These are phyloP conservation scores for Juglanconis sp. DNA, from an alignment of 2,329 filamentous ascomycete species.

Conservation along the genomic window DNA sequence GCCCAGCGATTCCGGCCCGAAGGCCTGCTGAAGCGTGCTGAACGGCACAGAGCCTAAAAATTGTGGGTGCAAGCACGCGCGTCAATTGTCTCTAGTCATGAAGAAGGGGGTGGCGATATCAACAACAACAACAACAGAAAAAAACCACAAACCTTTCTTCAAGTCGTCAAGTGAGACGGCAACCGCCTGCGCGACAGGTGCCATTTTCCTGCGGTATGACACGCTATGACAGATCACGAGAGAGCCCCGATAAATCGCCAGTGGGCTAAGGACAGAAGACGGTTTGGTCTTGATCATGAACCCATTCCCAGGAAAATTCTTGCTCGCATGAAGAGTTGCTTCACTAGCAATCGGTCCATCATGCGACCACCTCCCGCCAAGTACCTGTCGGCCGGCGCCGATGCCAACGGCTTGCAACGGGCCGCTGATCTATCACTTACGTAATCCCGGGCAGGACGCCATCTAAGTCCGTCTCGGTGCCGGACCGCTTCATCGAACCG, in stretches of 20 bases:
- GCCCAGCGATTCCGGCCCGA: slow-evolving; percentile 85
- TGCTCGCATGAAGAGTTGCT: no score
- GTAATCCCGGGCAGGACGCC: no score
- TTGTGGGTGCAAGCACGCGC: slow-evolving; percentile 8
- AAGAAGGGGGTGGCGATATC: neutral
- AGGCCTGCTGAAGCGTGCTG: slow-evolving; percentile 70
- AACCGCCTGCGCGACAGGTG: slow-evolving; percentile 50
- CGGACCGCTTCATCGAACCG: neutral
- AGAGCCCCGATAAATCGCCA: neutral
- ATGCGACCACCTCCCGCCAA: no score
- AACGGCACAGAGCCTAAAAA: slow-evolving; percentile 62
- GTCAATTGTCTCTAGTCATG: slow-evolving; percentile 23
- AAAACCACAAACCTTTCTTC: slow-evolving; percentile 43
- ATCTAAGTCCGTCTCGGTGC: neutral
- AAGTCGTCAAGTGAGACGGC: slow-evolving; percentile 62
- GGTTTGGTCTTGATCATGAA: no score
- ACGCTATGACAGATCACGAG: neutral
- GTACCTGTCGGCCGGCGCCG: neutral
- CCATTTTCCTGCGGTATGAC: slow-evolving; percentile 31
- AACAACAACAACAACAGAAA: neutral
- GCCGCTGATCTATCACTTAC: no score
- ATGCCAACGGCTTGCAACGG: neutral
- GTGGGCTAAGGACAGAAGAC: neutral
- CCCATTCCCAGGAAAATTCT: no score
- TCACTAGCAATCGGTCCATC: no score